Evolutionary conservation across 352 stramenopile genomes (phyloP), one percentile per base, ranked within the genome.

Genomic region (Phytophthora meadii): DNA sequence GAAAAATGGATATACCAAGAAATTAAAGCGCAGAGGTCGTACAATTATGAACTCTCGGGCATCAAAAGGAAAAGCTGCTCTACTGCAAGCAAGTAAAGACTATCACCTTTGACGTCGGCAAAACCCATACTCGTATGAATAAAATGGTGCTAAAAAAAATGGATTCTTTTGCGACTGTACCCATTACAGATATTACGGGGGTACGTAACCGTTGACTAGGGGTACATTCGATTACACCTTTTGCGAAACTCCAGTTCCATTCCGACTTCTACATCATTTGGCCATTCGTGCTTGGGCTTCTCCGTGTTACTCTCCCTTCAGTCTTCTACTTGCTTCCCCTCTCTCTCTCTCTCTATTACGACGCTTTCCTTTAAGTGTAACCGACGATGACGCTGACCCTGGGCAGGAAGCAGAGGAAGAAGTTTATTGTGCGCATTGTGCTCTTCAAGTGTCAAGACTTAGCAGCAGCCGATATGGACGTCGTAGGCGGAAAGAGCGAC

Each of bases 401-500:
- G 51, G 54, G 49, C 9, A 57, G 42, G 24, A 63, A 64, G 28
- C 52, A 54, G 25, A 27, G 25, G 19, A 75, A 75, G 70, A 80
- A 79, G 53, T 89, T 73, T 63, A 32, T 77, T 42, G 59, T 89
- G 56, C 77, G 63, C 28, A 72, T 92, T 32, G 75, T 89, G 45
- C 76, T 92, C 32, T 89, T 78, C 71, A 80, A 84, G 60, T 92
- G 83, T 76, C 66, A 73, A 22, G 75, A 89, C 64, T 60, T 92
- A 46, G 66, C 78, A 27, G 79, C 79, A 7, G 70, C 69, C 15
- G 79, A 92, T 63, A 32, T 74, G 52, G 67, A 80, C 30, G 46
- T 87, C 15, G 75, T 79, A 19, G 81, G 80, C 28, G 81, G 82
- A 61, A 92, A 89, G 70, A 92, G 85, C 71, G 79, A 91, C 70